phyloP scores from a whole-genome alignment of 352 stramenopile species.

The Peronospora destructor region DNA sequence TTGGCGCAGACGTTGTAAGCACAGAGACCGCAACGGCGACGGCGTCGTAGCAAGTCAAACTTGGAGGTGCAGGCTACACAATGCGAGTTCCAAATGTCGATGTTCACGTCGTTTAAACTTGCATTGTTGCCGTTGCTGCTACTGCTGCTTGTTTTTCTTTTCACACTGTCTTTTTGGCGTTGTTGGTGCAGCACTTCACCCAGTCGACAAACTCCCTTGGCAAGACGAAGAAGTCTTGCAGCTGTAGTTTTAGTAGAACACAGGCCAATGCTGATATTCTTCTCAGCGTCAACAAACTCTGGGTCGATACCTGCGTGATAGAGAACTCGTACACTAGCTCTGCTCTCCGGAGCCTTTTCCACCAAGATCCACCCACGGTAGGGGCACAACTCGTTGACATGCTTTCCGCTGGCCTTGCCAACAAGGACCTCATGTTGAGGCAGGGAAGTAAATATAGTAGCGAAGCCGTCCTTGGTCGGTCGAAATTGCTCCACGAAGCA shows the following conservation, averaged over 20 bases:
- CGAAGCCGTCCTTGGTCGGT: constrained; percentile 29
- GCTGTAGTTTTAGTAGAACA: constrained; percentile 25
- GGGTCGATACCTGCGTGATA: constrained; percentile 24
- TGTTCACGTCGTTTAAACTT: constrained; percentile 1
- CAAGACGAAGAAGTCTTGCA: constrained; percentile 22
- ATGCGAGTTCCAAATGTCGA: constrained; percentile 27
- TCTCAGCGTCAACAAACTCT: constrained; percentile 2
- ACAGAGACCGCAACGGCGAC: constrained; percentile 30
- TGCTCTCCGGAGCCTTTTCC: constrained; percentile 24
- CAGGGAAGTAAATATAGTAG: constrained; percentile 25
- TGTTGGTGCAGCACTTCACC: constrained; percentile 26
- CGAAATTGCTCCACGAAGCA: constrained; percentile 34
- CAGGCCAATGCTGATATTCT: constrained; percentile 9
- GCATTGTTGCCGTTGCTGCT: constrained; percentile 1
- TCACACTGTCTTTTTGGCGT: constrained; percentile 9
- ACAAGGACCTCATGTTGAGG: constrained; percentile 22
- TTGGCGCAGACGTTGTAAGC: constrained; percentile 31
- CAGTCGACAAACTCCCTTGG: constrained; percentile 27
- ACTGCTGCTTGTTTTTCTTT: neutral
- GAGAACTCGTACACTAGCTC: constrained; percentile 24
- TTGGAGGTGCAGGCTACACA: constrained; percentile 34
- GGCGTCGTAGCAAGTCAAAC: constrained; percentile 24
- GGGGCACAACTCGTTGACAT: constrained; percentile 26
- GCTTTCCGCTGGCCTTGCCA: constrained; percentile 29
- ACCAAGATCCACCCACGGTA: constrained; percentile 26